Evolutionary conservation across 768 basidiomycete species (phyloP).

Genomic region (Termitomyces sp.): DNA sequence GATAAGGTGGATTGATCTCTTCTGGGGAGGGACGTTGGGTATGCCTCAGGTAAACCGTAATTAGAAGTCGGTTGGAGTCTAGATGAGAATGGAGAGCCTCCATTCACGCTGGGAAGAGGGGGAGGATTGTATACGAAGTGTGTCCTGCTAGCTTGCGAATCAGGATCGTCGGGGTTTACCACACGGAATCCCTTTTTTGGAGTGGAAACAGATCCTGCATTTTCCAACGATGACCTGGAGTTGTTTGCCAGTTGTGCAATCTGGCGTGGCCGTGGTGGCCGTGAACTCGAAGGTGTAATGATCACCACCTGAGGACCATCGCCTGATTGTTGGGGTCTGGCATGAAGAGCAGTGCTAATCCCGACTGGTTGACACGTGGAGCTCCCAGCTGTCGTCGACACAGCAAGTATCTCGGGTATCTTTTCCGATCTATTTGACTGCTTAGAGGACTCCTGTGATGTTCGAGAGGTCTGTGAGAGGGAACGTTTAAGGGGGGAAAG

Average conservation of each 20-base stretch:
- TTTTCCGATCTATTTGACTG: background rate
- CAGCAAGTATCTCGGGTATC: background rate
- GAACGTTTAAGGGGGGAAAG: slow-evolving; percentile 3
- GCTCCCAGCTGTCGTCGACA: background rate
- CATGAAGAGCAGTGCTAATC: background rate
- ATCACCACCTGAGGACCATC: slow-evolving; percentile 28
- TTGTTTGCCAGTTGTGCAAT: slow-evolving; percentile 3
- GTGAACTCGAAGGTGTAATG: slow-evolving; percentile 25
- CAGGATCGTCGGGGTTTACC: slow-evolving; percentile 28
- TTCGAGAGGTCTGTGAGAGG: slow-evolving; percentile 7
- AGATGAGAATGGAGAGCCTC: slow-evolving; percentile 11
- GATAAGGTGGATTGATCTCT: background rate
- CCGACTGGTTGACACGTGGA: background rate
- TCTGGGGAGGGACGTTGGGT: background rate
- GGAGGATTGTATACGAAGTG: slow-evolving; percentile 17
- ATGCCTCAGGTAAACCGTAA: slow-evolving; percentile 2
- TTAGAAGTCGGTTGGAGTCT: slow-evolving; percentile 11
- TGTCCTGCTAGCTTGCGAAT: slow-evolving; percentile 12
- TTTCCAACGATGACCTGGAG: slow-evolving; percentile 11
- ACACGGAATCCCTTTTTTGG: slow-evolving; percentile 22
- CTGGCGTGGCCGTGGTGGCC: slow-evolving; percentile 14
- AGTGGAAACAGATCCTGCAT: slow-evolving; percentile 12
- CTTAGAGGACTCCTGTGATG: slow-evolving; percentile 3
- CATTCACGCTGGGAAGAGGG: slow-evolving; percentile 12
- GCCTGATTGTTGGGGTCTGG: background rate